phyloP scores from a whole-genome alignment of 2,329 filamentous ascomycete species.

The Sporothrix variecibatus region DNA sequence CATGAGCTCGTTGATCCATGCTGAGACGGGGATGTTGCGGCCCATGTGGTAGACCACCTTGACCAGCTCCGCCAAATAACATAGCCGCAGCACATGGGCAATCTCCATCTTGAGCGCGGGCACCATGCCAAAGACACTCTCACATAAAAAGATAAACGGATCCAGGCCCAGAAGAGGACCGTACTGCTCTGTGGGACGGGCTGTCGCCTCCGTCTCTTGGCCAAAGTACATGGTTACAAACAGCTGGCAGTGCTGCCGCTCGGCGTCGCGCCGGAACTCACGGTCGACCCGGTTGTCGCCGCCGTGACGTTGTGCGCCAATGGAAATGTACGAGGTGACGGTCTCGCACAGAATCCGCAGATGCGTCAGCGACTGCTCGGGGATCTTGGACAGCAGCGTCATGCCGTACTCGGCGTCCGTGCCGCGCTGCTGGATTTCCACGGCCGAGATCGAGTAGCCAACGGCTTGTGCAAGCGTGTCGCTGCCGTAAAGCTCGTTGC shows the following conservation, averaged over 20 bases:
- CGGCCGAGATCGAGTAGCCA: constrained; percentile 81
- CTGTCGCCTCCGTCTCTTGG: constrained; percentile 44
- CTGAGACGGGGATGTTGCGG: constrained; percentile 53
- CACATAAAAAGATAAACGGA: constrained; percentile 77
- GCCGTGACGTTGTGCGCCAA: constrained; percentile 67
- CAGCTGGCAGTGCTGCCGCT: constrained; percentile 73
- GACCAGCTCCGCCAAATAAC: constrained; percentile 87
- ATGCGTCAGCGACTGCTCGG: constrained; percentile 81
- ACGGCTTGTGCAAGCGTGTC: constrained; percentile 67
- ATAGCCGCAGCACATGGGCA: constrained; percentile 77
- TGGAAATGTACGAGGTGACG: constrained; percentile 77
- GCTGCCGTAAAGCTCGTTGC: constrained; percentile 52
- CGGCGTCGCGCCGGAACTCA: constrained; percentile 69
- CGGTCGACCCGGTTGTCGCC: constrained; percentile 62
- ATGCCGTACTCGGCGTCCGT: constrained; percentile 70
- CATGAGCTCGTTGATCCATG: constrained; percentile 51
- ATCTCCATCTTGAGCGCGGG: constrained; percentile 71
- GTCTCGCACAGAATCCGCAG: constrained; percentile 88
- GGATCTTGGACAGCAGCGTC: constrained; percentile 79
- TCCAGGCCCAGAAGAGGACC: constrained; percentile 67
- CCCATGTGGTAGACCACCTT: constrained; percentile 69
- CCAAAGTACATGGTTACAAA: constrained; percentile 64
- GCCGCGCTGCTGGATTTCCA: constrained; percentile 90
- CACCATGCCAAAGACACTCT: constrained; percentile 71
- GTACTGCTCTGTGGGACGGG: constrained; percentile 49